Evolutionary conservation across 768 basidiomycete species (phyloP), one percentile per base, ranked within the genome.

Genomic region (Tylopilus felleus): DNA sequence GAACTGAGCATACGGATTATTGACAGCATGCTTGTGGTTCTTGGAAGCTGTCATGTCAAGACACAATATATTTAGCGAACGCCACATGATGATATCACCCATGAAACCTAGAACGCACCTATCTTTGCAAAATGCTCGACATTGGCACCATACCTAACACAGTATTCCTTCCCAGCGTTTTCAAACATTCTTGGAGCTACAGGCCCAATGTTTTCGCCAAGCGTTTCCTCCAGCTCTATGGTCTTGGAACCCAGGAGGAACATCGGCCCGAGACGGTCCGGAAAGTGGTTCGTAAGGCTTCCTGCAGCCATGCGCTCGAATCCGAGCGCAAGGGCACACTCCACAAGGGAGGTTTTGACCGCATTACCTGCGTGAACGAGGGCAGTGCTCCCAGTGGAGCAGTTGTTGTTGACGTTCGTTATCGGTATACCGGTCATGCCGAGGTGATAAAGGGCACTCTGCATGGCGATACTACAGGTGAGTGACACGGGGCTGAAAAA

Each of bases 1-100:
- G 70, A 93, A 92, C 67, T 92, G 90, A 0, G 88, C 84, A 63
- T 92, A 93, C 0, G 88, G 88, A 61, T 92, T 92, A 49, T 86
- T 85, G 49, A 84, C 66, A 0, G 88, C 85, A 65, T 93, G 90
- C 52, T 76, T 80, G 65, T 92, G 90, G 60, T 89, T 90, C 75
- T 93, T 92, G 10, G 86, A 80, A 29, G 88, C 88, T 87, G 56
- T 29, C 12, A 14, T 47, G 3, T 47, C 14, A 47, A 16, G 29
- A 6, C 19, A 43, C 2, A 5, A 6, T n/a, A 13, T 21, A 4
- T 1, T 56, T 38, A 33, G 25, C 22, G 21, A 49, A 19, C 27
- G 28, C 27, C 41, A n/a, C 35, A 17, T 16, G 1, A 29, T 42
- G 29, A 8, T 27, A n/a, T 6, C 17, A 5, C 29, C 19, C 7